Percentiles rank a stretch among this genome's conserved stretches.
Conservation (phyloP, 2,329 filamentous ascomycete genomes). For the Talaromyces sp. region DNA sequence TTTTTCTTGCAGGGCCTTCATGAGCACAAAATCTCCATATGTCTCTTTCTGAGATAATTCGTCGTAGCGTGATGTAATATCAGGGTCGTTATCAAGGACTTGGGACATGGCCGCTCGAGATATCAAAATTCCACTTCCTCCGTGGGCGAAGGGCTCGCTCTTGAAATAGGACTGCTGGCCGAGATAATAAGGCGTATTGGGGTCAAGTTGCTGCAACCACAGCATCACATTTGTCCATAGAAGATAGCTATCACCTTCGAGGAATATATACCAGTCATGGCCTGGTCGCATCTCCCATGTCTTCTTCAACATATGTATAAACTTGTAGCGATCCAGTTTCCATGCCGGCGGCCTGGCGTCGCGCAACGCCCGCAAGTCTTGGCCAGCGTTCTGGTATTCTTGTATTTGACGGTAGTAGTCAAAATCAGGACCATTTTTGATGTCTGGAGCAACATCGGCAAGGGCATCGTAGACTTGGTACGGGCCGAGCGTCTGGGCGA, state of each 20-base stretch:
- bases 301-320: conserved; percentile 56
- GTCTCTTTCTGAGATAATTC: conserved; percentile 37
- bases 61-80: conserved; percentile 48
- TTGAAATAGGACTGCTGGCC: conserved; percentile 46
- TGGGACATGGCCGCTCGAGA: conserved; percentile 50
- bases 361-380: conserved; percentile 39
- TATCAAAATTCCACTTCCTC: conserved; percentile 50
- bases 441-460: conserved; percentile 34
- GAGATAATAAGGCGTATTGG: conserved; percentile 44
- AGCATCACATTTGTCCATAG: conserved; percentile 50
- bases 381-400: conserved; percentile 43
- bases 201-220: conserved; percentile 46
- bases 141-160: conserved; percentile 49
- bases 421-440: conserved; percentile 48
- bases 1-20: conserved; percentile 46
- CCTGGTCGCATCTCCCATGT: conserved; percentile 47
- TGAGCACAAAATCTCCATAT: conserved; percentile 52
- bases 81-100: conserved; percentile 41
- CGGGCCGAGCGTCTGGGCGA: conserved; percentile 27
- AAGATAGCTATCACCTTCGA: conserved; percentile 58
- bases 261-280: conserved; percentile 57
- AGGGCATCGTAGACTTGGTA: conserved; percentile 30
- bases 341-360: conserved; percentile 39
- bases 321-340: conserved; percentile 60
- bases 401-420: conserved; percentile 40